Base-by-base conservation (phyloP, 225 moss, liverwort and hornwort genomes). In the Bryoerythrophyllum caledonicum region DNA sequence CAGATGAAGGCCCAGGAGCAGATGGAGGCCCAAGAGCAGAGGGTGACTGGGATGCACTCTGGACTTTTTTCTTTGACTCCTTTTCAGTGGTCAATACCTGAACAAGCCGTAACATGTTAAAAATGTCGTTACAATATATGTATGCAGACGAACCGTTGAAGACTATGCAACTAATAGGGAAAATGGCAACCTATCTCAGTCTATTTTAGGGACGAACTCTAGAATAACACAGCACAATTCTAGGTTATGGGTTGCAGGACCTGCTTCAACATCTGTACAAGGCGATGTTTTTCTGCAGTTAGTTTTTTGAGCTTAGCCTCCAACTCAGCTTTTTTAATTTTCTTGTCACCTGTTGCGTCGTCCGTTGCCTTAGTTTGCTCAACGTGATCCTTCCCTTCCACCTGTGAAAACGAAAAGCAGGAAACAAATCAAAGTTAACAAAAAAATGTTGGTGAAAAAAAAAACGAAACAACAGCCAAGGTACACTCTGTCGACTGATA, bases 261-360 rank as follows among this genome's bases (percentile, higher is more conserved):
- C 96, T 93, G 93, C 86, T 96, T 96, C 82, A 96, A 72, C 89
- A 92, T 90, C 60, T 92, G 89, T 48, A 96, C 96, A 75, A 93
- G 89, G 43, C 81, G 93, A 86, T 96, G 96, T 59, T 96, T 96
- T 71, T 92, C 93, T 44, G 90, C 90, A 64, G 93, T 96, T 64
- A 96, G 54, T 70, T 61, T 88, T 89, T 89, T 77, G 76, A 96
- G 85, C 80, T 90, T 96, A 67, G 88, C 90, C 88, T 92, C 90
- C 83, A 93, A 82, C 77, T 85, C 90, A 44, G 87, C 80, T 82
- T 80, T 95, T 20, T 44, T 78, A 10, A 55, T 76, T 70, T 63
- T 80, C 74, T 90, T 86, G 60, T 85, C 87, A 76, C 68, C 78
- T 56, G 73, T 76, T 80, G 79, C 55, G 40, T 81, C 72, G 41